Percentiles rank a stretch among this genome's conserved stretches.
These are phyloP conservation scores for Botrytis squamosa DNA, from an alignment of 2,329 filamentous ascomycete species.

Conservation along the genomic window DNA sequence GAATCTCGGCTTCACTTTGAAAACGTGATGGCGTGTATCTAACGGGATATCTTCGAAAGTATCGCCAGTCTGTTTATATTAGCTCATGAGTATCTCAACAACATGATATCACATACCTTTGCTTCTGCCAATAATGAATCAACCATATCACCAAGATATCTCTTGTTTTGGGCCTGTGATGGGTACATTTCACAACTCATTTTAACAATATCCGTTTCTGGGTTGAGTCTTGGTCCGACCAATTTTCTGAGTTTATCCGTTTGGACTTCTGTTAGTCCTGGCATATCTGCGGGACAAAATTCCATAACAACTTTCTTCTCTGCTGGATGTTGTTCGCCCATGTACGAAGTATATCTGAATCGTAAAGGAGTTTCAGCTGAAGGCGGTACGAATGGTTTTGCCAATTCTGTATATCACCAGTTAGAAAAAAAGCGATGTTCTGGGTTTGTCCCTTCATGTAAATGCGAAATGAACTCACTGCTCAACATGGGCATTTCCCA, in stretches of 20 bases:
- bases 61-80: constrained; percentile 62
- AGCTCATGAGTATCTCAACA: constrained; percentile 18
- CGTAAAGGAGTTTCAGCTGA: constrained; percentile 69
- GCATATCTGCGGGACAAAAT: constrained; percentile 73
- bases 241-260: constrained; percentile 83
- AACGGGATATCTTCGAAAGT: constrained; percentile 87
- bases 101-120: constrained; percentile 50
- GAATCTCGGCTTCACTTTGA: constrained; percentile 67
- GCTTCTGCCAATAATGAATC: constrained; percentile 71
- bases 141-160: constrained; percentile 81
- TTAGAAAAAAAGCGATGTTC: constrained; percentile 23
- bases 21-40: constrained; percentile 80
- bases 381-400: constrained; percentile 76
- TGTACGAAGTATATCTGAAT: constrained; percentile 95
- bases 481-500: constrained; percentile 95
- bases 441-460: neutral
- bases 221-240: constrained; percentile 82
- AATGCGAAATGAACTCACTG: constrained; percentile 56
- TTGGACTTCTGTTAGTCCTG: constrained; percentile 64
- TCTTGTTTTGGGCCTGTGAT: constrained; percentile 93
- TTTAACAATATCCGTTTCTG: constrained; percentile 73
- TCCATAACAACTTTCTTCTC: constrained; percentile 93
- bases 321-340: constrained; percentile 90
- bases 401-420: constrained; percentile 60
- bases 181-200: constrained; percentile 90